Conservation (phyloP, 495 filamentous ascomycete species). For the Jackrogersella minutella region DNA sequence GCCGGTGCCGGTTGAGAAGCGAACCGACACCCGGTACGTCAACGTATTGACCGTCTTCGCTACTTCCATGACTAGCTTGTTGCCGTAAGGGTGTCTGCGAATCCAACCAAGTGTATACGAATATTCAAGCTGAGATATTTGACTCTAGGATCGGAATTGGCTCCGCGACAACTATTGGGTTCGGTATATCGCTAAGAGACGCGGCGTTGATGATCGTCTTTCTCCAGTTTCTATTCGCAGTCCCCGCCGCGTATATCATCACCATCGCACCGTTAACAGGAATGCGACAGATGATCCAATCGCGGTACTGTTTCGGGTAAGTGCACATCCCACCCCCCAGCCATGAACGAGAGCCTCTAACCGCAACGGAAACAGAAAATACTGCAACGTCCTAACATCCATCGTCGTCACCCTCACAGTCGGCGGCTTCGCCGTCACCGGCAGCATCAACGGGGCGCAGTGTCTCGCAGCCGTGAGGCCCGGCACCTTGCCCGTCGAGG, state of each 20-base stretch:
- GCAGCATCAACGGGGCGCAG: slow-evolving; percentile 53
- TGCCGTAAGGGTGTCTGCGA: slow-evolving; percentile 48
- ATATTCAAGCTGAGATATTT: neutral
- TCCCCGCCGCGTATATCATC: slow-evolving; percentile 63
- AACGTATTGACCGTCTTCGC: slow-evolving; percentile 61
- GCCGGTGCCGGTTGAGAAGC: slow-evolving; percentile 60
- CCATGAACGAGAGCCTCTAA: no score
- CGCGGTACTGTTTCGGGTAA: slow-evolving; percentile 63
- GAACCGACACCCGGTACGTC: slow-evolving; percentile 59
- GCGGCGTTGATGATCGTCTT: slow-evolving; percentile 64
- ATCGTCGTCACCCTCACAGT: slow-evolving; percentile 52
- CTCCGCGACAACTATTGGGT: slow-evolving; percentile 54
- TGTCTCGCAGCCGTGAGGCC: slow-evolving; percentile 56
- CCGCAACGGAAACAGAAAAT: slow-evolving; percentile 11
- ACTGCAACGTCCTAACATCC: slow-evolving; percentile 27
- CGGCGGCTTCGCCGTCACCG: slow-evolving; percentile 54
- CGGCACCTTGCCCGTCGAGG: slow-evolving; percentile 55
- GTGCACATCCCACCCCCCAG: slow-evolving; percentile 11
- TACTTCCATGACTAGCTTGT: slow-evolving; percentile 51
- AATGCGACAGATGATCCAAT: slow-evolving; percentile 64
- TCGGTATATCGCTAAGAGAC: slow-evolving; percentile 62
- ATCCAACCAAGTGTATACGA: no score
- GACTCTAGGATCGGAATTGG: slow-evolving; percentile 26
- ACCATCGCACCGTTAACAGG: slow-evolving; percentile 61
- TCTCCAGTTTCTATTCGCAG: slow-evolving; percentile 59